These are phyloP conservation scores for Psilocybe tampanensis DNA, from an alignment of 768 basidiomycete species.

Conservation along the genomic window DNA sequence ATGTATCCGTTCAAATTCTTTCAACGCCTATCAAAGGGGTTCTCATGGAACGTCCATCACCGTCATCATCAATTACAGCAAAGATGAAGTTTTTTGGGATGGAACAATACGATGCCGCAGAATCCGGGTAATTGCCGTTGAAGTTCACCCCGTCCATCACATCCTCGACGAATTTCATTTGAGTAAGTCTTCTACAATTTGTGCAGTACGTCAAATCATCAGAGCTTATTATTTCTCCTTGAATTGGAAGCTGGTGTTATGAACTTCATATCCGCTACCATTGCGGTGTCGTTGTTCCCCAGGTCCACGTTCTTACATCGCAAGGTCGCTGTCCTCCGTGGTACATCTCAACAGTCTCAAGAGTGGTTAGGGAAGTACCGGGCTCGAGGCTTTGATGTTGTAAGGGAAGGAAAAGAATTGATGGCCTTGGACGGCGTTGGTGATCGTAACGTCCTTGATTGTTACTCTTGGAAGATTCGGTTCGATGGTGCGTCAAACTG, in stretches of 20 bases:
- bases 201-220: too few relatives aligned
- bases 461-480: neutral
- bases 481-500: neutral
- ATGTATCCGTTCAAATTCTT: neutral
- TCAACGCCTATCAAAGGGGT: neutral
- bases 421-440: neutral
- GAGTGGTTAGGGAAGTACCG: neutral
- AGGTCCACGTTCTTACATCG: neutral
- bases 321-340: neutral
- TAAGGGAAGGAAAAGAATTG: neutral
- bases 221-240: too few relatives aligned
- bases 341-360: too few relatives aligned
- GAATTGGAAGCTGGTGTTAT: constrained; percentile 6
- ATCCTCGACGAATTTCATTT: constrained; percentile 3
- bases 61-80: neutral
- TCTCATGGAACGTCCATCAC: neutral
- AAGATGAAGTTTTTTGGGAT: neutral
- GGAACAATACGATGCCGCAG: neutral
- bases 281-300: constrained; percentile 8
- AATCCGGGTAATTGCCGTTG: neutral
- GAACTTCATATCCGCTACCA: constrained; percentile 4
- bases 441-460: neutral
- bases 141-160: neutral
- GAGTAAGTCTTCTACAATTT: neutral
- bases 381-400: neutral